Percentiles rank a stretch among this genome's conserved stretches.
phyloP scores from a whole-genome alignment of 2,329 filamentous ascomycete genomes.

The Cordyceps pruinosa region DNA sequence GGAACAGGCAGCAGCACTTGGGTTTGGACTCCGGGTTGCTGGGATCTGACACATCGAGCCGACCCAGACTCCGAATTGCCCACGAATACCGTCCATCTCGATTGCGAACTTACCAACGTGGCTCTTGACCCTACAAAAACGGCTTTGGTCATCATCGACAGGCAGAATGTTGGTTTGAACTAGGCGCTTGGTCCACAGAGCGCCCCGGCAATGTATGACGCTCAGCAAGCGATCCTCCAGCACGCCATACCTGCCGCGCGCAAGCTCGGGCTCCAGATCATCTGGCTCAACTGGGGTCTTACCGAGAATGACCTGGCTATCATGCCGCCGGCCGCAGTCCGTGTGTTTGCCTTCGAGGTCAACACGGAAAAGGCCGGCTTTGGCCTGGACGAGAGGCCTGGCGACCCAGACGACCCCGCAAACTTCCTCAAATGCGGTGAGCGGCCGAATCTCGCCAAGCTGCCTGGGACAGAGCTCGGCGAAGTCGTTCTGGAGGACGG shows the following conservation, averaged over 20 bases:
- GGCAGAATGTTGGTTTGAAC: not conserved
- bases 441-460: not conserved
- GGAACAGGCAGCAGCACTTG: not conserved
- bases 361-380: not conserved
- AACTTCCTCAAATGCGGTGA: not conserved
- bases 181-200: not conserved
- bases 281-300: not conserved
- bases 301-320: not conserved
- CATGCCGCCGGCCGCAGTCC: not conserved
- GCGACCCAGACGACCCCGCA: not conserved
- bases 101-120: not conserved
- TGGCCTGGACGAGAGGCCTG: not conserved
- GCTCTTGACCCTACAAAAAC: not conserved
- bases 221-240: not conserved
- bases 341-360: not conserved
- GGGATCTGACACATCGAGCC: not conserved
- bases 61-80: not conserved
- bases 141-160: not conserved
- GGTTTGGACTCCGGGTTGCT: not conserved
- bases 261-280: not conserved
- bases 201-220: not conserved
- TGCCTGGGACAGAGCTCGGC: slow-evolving; percentile 33
- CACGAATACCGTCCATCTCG: not conserved
- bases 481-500: slow-evolving; percentile 20
- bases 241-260: not conserved